A percentile compares a stretch with the other conserved stretches of the same genome.
These are phyloP conservation scores for Colletotrichum higginsianum DNA, from an alignment of 2,329 filamentous ascomycete genomes.

Conservation along the genomic window DNA sequence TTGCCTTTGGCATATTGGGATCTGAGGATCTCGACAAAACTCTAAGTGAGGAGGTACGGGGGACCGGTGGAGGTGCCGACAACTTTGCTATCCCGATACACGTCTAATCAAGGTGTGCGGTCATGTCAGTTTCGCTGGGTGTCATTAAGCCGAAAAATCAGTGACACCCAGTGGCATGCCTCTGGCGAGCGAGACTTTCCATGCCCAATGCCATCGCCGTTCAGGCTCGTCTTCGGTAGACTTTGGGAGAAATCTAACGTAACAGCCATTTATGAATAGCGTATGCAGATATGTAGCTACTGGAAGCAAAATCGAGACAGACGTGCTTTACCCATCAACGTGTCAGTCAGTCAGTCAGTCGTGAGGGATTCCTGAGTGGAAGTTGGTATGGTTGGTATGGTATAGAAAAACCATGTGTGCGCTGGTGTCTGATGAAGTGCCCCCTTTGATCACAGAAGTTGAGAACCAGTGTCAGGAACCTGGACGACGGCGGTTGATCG, in stretches of 20 bases:
- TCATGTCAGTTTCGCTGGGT: neutral
- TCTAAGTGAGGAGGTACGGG: neutral
- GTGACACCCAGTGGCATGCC: neutral
- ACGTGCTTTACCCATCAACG: neutral
- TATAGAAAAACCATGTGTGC: neutral
- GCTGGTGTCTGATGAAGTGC: no score
- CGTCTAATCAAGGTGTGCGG: neutral
- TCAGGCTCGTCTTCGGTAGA: neutral
- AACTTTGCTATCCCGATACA: neutral
- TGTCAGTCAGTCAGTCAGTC: neutral
- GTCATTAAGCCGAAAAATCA: neutral
- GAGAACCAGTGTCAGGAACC: neutral
- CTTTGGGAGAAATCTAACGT: neutral
- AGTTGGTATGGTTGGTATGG: no score
- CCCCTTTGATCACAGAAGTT: neutral
- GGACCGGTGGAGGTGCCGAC: neutral
- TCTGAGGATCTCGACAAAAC: neutral
- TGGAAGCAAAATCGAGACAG: no score
- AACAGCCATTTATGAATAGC: neutral
- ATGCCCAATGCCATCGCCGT: neutral
- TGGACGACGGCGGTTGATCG: neutral
- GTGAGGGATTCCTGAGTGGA: no score
- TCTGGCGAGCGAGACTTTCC: neutral
- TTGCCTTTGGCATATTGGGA: neutral
- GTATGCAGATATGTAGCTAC: no score